Percentiles rank a stretch among this genome's conserved stretches.
Evolutionary conservation across 139 green algal species (phyloP).

Genomic region (Microglena sp.): DNA sequence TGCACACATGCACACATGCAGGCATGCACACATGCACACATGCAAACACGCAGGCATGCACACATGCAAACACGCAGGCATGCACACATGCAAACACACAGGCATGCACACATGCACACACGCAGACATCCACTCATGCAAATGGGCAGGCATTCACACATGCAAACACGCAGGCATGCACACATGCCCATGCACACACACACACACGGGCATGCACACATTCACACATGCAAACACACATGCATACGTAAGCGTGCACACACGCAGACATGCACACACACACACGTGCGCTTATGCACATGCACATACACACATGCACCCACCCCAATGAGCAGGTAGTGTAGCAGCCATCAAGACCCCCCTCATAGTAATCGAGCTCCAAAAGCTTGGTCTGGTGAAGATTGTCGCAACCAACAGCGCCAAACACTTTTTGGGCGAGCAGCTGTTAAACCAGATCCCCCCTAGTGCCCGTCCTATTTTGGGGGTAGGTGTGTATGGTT

Average conservation of each 20-base stretch:
- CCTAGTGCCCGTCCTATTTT: too few species aligned
- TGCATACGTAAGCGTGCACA: not conserved
- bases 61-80: not conserved
- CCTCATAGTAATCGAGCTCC: too few species aligned
- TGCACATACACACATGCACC: not conserved
- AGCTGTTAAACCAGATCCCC: too few species aligned
- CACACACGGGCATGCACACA: not conserved
- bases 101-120: slow-evolving; percentile 3
- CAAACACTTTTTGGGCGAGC: too few species aligned
- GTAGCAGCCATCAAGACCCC: too few species aligned
- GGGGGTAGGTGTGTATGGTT: too few species aligned
- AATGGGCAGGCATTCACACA: slow-evolving; percentile 8
- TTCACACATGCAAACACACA: not conserved
- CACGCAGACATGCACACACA: not conserved
- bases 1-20: not conserved
- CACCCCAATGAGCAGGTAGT: too few species aligned
- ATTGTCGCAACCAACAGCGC: too few species aligned
- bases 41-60: slow-evolving; percentile 3
- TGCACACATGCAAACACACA: slow-evolving; percentile 9
- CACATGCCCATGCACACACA: not conserved
- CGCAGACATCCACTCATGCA: not conserved
- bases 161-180: not conserved
- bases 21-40: not conserved
- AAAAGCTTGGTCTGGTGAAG: too few species aligned
- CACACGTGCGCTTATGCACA: not conserved